Percentiles rank a stretch among this genome's conserved stretches.
These are phyloP conservation scores for Sphaerobolus stellatus DNA, from an alignment of 1,284 basidiomycete genomes.

Conservation along the genomic window DNA sequence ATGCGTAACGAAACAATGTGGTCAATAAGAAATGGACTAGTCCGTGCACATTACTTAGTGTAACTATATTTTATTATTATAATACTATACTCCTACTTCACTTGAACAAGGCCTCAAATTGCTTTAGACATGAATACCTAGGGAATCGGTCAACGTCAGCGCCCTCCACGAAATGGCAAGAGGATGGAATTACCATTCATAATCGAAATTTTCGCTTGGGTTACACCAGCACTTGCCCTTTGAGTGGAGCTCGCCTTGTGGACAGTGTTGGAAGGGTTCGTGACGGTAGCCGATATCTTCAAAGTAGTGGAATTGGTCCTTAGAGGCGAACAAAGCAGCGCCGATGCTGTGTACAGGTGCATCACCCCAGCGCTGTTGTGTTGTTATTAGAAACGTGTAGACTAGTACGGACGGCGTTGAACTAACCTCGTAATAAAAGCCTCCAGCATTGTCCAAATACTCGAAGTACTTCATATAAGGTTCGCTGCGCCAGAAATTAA, in stretches of 20 bases:
- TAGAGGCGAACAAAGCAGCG: slow-evolving; percentile 76
- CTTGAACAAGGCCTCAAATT: slow-evolving; percentile 11
- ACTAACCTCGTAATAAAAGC: slow-evolving; percentile 86
- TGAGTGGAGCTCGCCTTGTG: slow-evolving; percentile 54
- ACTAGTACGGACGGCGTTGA: not conserved
- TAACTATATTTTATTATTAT: not conserved
- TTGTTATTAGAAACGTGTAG: not conserved
- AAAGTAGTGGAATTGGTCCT: slow-evolving; percentile 85
- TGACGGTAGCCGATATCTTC: slow-evolving; percentile 64
- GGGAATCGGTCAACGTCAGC: not conserved
- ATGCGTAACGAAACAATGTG: not conserved
- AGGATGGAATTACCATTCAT: slow-evolving; percentile 39
- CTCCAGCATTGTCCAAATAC: slow-evolving; percentile 78
- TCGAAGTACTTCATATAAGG: slow-evolving; percentile 87
- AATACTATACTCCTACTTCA: not conserved
- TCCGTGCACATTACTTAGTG: not conserved
- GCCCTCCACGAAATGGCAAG: not conserved
- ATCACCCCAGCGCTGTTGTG: slow-evolving; percentile 77
- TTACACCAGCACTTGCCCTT: slow-evolving; percentile 72
- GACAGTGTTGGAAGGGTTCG: slow-evolving; percentile 81
- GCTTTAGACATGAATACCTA: slow-evolving; percentile 58
- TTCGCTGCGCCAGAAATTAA: slow-evolving; percentile 81
- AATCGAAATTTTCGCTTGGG: slow-evolving; percentile 52
- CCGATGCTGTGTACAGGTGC: slow-evolving; percentile 89
- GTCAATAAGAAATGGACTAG: no score